Evolutionary conservation across 2,329 filamentous ascomycete genomes (phyloP).

Genomic region (Biscogniauxia sp.): DNA sequence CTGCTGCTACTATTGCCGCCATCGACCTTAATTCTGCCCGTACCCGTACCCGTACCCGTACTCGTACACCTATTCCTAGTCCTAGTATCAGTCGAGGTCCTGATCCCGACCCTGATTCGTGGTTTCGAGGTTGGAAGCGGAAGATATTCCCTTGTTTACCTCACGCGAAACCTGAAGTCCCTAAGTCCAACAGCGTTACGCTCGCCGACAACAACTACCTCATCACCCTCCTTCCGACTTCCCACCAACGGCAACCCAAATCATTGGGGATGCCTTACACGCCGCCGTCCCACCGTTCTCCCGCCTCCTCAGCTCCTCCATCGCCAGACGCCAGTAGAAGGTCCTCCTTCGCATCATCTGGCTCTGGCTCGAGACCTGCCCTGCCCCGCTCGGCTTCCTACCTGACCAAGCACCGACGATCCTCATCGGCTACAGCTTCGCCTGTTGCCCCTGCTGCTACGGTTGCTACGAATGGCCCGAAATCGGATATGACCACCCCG

Average conservation of each 20-base stretch:
- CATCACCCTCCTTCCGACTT: conserved; percentile 20
- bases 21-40: too few species aligned
- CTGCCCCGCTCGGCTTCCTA: conserved; percentile 66
- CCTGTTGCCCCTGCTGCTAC: conserved; percentile 16
- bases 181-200: conserved; percentile 28
- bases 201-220: conserved; percentile 19
- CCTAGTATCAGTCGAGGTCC: not conserved
- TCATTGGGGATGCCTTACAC: conserved; percentile 78
- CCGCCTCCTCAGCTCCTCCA: conserved; percentile 55
- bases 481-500: conserved; percentile 45
- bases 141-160: conserved; percentile 30
- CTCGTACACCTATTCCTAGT: too few species aligned
- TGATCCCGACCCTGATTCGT: conserved; percentile 18
- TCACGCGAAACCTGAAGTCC: conserved; percentile 18
- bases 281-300: conserved; percentile 68
- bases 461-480: conserved; percentile 27
- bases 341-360: conserved; percentile 48
- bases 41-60: too few species aligned
- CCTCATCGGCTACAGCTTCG: conserved; percentile 45
- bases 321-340: conserved; percentile 59
- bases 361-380: conserved; percentile 45
- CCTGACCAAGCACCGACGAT: conserved; percentile 61
- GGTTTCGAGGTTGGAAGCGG: conserved; percentile 27
- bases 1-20: conserved; percentile 2
- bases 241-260: conserved; percentile 29